Conservation (phyloP, 805 yeast genomes). For the Candida pini region DNA sequence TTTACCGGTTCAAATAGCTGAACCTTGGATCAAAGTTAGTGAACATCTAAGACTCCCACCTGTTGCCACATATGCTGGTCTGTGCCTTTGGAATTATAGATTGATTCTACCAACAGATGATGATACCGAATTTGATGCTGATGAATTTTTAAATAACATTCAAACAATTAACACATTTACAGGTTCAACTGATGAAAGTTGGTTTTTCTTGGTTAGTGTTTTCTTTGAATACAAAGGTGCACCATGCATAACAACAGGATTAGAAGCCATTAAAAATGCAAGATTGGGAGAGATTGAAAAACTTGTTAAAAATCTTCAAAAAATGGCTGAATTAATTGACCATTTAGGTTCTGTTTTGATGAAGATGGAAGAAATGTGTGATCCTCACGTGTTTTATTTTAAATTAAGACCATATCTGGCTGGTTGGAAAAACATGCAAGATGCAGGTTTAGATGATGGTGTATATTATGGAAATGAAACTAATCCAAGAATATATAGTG, state of each 20-base stretch:
- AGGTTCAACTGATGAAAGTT: constrained; percentile 84
- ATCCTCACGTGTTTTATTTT: constrained; percentile 86
- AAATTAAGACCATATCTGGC: constrained; percentile 85
- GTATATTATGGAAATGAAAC: constrained; percentile 67
- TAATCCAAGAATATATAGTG: constrained; percentile 56
- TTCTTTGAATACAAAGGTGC: constrained; percentile 84
- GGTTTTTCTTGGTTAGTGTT: constrained; percentile 89
- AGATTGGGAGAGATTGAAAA: constrained; percentile 37
- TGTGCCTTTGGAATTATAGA: constrained; percentile 84
- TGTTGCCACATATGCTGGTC: constrained; percentile 79
- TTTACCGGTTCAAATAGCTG: constrained; percentile 63
- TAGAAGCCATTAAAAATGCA: constrained; percentile 57
- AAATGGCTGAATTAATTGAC: constrained; percentile 71
- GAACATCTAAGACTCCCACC: constrained; percentile 73
- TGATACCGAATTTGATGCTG: constrained; percentile 18
- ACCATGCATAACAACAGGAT: constrained; percentile 57
- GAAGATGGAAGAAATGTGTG: constrained; percentile 90
- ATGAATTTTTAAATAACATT: constrained; percentile 53
- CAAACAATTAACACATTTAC: constrained; percentile 82
- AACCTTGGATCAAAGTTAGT: constrained; percentile 60
- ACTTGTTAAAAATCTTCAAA: constrained; percentile 47
- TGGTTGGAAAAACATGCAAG: constrained; percentile 91
- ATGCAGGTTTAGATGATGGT: constrained; percentile 74
- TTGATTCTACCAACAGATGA: constrained; percentile 42
- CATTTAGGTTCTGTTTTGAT: constrained; percentile 64